A percentile compares a stretch with the other conserved stretches of the same genome.
Conservation (phyloP, 2,329 filamentous ascomycete genomes). For the Graphium sp. region DNA sequence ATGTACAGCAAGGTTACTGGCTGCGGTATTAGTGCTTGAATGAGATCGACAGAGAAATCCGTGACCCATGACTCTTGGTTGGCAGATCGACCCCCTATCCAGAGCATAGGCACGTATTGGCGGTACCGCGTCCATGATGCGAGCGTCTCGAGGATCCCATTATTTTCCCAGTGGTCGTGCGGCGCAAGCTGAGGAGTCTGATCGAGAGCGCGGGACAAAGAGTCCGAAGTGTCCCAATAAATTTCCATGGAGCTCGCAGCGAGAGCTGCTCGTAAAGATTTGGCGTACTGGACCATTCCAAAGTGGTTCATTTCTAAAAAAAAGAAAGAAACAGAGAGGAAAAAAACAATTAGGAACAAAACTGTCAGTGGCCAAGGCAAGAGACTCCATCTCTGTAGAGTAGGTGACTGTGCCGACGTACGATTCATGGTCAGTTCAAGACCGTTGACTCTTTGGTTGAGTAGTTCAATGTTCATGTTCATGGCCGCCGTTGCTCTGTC, state of each 20-base stretch:
- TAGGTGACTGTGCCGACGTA: no score
- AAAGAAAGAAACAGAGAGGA: no score
- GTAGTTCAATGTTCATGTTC: no score
- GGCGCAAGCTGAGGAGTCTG: constrained; percentile 1
- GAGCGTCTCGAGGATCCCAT: constrained; percentile 4
- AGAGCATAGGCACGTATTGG: constrained; percentile 3
- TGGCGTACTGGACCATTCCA: constrained; percentile 2
- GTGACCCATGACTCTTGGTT: constrained; percentile 3
- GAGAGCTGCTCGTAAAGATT: constrained; percentile 2
- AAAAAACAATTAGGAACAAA: no score
- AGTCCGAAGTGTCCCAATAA: constrained; percentile 10
- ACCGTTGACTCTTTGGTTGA: no score
- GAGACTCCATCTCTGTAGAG: no score
- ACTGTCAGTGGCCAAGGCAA: no score
- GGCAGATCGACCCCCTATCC: constrained; percentile 4
- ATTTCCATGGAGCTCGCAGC: constrained; percentile 8
- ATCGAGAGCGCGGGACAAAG: constrained; percentile 1
- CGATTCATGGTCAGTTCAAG: no score
- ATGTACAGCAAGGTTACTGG: no score
- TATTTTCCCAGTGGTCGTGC: constrained; percentile 5
- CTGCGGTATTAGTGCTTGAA: constrained; percentile 4
- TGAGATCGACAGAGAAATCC: constrained; percentile 4
- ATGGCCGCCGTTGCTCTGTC: no score
- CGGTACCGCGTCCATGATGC: constrained; percentile 3
- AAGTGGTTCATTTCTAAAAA: constrained; percentile 5